Conservation (phyloP, 2,329 filamentous ascomycete species). For the Fusarium tupiense region DNA sequence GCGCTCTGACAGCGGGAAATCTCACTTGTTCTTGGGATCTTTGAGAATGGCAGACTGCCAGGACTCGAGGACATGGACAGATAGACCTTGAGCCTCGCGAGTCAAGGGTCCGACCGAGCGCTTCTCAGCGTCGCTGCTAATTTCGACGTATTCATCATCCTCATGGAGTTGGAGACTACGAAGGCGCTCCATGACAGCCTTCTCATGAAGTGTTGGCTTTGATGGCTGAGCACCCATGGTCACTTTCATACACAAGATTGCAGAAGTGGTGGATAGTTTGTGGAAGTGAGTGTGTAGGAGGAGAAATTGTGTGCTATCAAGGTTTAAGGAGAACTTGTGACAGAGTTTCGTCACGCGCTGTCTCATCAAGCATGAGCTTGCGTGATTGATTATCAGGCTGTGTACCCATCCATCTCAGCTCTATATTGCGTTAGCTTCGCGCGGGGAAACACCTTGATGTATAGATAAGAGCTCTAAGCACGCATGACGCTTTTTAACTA, state of each 20-base stretch:
- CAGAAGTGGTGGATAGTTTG: neutral
- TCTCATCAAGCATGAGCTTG: slow-evolving; percentile 24
- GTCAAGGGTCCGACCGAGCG: slow-evolving; percentile 1
- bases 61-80: slow-evolving; percentile 59
- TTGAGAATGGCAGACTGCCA: slow-evolving; percentile 72
- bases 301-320: neutral
- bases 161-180: slow-evolving; percentile 58
- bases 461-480: neutral
- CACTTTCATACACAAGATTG: neutral
- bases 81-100: slow-evolving; percentile 57
- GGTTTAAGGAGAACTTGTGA: neutral
- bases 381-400: neutral
- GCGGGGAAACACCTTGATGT: slow-evolving; percentile 22
- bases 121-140: slow-evolving; percentile 53
- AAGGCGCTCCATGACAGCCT: slow-evolving; percentile 57
- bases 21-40: slow-evolving; percentile 72
- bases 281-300: neutral
- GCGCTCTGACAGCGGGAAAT: neutral
- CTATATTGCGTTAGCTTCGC: neutral
- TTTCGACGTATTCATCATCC: slow-evolving; percentile 63
- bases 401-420: neutral
- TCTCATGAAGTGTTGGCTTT: slow-evolving; percentile 52
- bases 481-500: neutral
- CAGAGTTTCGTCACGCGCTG: slow-evolving; percentile 21
- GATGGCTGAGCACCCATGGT: slow-evolving; percentile 59